phyloP scores from a whole-genome alignment of 306 rosid species.

The Sechiopsis laciniata region DNA sequence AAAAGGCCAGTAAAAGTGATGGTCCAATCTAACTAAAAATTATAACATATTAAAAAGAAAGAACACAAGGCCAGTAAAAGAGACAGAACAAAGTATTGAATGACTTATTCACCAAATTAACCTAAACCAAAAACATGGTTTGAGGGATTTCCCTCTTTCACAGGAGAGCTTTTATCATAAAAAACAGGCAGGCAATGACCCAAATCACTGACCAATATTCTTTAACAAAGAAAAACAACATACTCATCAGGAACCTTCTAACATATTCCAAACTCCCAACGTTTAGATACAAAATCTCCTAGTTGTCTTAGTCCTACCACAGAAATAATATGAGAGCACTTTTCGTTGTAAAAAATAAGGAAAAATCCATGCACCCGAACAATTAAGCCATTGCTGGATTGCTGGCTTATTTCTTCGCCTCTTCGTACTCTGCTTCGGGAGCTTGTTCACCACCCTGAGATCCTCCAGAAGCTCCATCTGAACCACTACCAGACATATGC shows the following conservation, averaged over 20 bases:
- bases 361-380: not conserved
- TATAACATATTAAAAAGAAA: too few species aligned
- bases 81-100: not conserved
- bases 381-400: not conserved
- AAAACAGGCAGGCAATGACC: conserved; percentile 13
- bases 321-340: too few species aligned
- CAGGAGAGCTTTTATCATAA: not conserved
- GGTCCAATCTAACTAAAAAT: too few species aligned
- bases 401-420: conserved; percentile 66
- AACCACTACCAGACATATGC: conserved; percentile 65
- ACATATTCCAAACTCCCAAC: not conserved
- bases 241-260: conserved; percentile 12
- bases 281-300: conserved; percentile 20
- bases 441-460: conserved; percentile 79
- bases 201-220: conserved; percentile 10
- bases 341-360: too few species aligned
- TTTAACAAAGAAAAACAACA: not conserved
- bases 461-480: conserved; percentile 54
- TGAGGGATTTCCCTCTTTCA: not conserved
- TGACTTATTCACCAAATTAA: conserved; percentile 8
- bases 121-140: conserved; percentile 10
- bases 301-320: not conserved
- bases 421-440: conserved; percentile 84
- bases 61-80: too few species aligned
- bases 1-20: not conserved